Base-by-base conservation (phyloP, 345 rosid species). In the Gossypium australe region DNA sequence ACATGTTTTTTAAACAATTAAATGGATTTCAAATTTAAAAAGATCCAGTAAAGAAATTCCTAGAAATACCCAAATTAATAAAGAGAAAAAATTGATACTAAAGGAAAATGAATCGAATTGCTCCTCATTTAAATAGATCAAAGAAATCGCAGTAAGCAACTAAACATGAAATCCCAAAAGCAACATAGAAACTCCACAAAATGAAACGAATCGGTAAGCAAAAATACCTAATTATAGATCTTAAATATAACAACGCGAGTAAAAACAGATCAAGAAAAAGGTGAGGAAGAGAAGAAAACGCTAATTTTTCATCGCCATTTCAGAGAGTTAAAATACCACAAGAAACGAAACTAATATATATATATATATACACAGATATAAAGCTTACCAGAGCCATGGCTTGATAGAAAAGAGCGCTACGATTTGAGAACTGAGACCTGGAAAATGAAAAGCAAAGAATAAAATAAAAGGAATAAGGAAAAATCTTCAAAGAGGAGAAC, bases 301-400 rank as follows among this genome's bases (percentile, higher is more conserved):
- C 88, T 86, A 71, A 77, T 52, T 70, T 70, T 69, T 79, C 86
- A 76, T 85, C 77, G 81, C 79, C 80, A 16, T 60, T 41, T 67
- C 29, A 2, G 25, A 59, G 45, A 60, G 2, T 3, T 44, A 25
- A 44, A 24, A 16, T 72, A 27, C 10, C 41, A 59, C 43, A 51
- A 6, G 13, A 52, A 27, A 13, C 17, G 10, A 44, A 20, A 14
- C 29, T 7, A 8, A 44, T 29, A 29, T 29, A 29, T 25, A 25
- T 29, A 29, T 3, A 29, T 25, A 25, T 29, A 29, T 3, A 29
- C 5, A 29, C 5, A 29, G 1, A 29, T 29, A 29, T 0, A 47
- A 72, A 55, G 75, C 91, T 86, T 70, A 90, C 95, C 88, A 90
- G 82, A 76, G 90, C 89, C 95, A 92, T 92, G 76, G 89, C 89